Conservation (phyloP, 352 stramenopile species). For the Globisporangium cystogenes region DNA sequence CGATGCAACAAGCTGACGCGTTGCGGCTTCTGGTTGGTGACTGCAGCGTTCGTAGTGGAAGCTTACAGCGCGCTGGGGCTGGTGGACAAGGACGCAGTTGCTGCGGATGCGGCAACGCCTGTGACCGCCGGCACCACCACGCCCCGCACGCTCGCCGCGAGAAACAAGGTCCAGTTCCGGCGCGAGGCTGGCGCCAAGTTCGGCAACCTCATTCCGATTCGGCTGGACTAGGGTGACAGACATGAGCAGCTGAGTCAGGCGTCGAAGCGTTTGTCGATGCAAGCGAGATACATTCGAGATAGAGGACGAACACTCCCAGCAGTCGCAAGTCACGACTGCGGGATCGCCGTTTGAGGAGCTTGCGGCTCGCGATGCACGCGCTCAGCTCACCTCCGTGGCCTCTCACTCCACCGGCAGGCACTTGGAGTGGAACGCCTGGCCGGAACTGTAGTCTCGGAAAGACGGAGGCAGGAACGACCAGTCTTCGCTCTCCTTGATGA, state of each 20-base stretch:
- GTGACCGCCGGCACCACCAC: conserved; percentile 33
- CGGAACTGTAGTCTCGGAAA: conserved; percentile 82
- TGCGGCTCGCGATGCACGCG: not conserved
- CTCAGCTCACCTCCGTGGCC: not conserved
- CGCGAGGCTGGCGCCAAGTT: conserved; percentile 30
- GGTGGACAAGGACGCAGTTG: conserved; percentile 34
- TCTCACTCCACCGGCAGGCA: conserved; percentile 56
- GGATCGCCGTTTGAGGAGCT: no score
- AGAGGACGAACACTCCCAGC: not conserved
- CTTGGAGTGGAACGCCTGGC: conserved; percentile 79
- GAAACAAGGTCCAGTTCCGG: conserved; percentile 29
- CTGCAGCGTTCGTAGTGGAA: conserved; percentile 57
- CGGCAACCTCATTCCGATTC: conserved; percentile 63
- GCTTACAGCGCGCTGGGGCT: conserved; percentile 64
- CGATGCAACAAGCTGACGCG: not conserved
- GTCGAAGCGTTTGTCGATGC: no score
- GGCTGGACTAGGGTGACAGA: conserved; percentile 24
- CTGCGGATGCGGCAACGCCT: conserved; percentile 13
- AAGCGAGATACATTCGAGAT: no score
- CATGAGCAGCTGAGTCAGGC: not conserved
- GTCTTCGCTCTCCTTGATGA: conserved; percentile 76
- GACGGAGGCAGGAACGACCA: conserved; percentile 76
- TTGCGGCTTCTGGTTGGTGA: not conserved
- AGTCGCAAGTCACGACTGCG: no score
- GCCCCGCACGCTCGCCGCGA: conserved; percentile 39